Evolutionary conservation across 768 basidiomycete genomes (phyloP).

Genomic region (Tubosaeta brunneosetosa): DNA sequence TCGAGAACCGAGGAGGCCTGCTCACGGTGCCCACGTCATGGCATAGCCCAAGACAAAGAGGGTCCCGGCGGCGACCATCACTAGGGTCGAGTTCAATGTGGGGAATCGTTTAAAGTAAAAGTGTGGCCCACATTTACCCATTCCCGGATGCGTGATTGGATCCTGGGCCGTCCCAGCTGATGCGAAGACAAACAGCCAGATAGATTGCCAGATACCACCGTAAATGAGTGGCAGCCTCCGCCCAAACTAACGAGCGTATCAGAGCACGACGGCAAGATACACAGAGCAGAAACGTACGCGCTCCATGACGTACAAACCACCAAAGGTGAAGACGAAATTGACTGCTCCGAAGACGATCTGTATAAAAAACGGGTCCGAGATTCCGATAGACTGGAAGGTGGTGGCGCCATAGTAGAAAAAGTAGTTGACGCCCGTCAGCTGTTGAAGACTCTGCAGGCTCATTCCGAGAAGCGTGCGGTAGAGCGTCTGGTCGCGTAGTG

Average conservation of each 20-base stretch:
- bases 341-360: constrained; percentile 75
- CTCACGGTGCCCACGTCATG: constrained; percentile 62
- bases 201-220: constrained; percentile 66
- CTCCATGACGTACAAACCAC: constrained; percentile 71
- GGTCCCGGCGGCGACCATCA: constrained; percentile 65
- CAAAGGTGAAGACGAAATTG: constrained; percentile 69
- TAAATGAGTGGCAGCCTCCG: constrained; percentile 59
- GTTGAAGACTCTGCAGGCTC: constrained; percentile 65
- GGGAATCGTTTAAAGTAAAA: neutral
- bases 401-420: constrained; percentile 69
- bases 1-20: neutral
- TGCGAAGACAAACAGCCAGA: constrained; percentile 71
- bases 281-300: constrained; percentile 32
- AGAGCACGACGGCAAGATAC: neutral
- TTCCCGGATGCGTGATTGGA: constrained; percentile 41
- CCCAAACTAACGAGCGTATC: constrained; percentile 45
- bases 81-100: constrained; percentile 20
- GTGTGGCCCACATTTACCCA: constrained; percentile 47
- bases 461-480: constrained; percentile 65
- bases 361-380: constrained; percentile 60
- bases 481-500: constrained; percentile 46
- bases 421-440: constrained; percentile 68
- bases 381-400: constrained; percentile 62
- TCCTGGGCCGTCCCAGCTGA: constrained; percentile 63
- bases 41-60: constrained; percentile 71